Evolutionary conservation across 75 land plant genomes (phyloP), one percentile per base, ranked within the genome.

Genomic region (Larix kaempferi): DNA sequence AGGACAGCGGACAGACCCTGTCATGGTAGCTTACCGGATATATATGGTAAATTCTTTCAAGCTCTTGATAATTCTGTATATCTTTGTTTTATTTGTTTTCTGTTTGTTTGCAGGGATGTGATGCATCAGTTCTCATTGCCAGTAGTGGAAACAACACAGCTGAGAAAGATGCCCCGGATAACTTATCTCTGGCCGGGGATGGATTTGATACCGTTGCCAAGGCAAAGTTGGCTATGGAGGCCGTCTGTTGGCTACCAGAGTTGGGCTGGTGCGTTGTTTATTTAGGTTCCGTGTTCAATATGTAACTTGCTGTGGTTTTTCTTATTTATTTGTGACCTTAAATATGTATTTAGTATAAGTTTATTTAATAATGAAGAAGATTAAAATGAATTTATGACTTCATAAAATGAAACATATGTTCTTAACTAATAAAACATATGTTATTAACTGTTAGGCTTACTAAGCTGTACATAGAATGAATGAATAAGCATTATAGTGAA

Each of bases 171-270:
- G 78, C 80, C 27, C 59, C 76, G 11, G 79, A 72, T 1, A 87
- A 86, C 71, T 71, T 79, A 33, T 78, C 82, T 7, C 84, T 87
- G 1, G 64, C 84, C 21, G 82, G 87, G 10, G 88, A 85, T 63
- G 89, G 73, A 2, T 80, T 83, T 71, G 82, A 86, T 59, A 82
- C 87, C 17, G 86, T 86, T 21, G 57, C 56, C 26, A 54, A 57
- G 76, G 89, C 89, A 8, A 87, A 87, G 57, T 37, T 57, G 27
- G 87, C 89, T 3, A 84, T 78, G 60, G 89, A 87, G 25, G 63
- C 57, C n/a, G 59, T 80, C 17, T 66, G 72, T 63, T 95, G 81
- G 92, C 91, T 29, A 84, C 98, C n/a, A 79, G 98, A 37, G 98
- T 94, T 76, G 79, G 54, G 21, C 74, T 90, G 95, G 98, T 94